Base-by-base conservation (phyloP, 83 land plant genomes). In the Diphasiastrum complanatum region DNA sequence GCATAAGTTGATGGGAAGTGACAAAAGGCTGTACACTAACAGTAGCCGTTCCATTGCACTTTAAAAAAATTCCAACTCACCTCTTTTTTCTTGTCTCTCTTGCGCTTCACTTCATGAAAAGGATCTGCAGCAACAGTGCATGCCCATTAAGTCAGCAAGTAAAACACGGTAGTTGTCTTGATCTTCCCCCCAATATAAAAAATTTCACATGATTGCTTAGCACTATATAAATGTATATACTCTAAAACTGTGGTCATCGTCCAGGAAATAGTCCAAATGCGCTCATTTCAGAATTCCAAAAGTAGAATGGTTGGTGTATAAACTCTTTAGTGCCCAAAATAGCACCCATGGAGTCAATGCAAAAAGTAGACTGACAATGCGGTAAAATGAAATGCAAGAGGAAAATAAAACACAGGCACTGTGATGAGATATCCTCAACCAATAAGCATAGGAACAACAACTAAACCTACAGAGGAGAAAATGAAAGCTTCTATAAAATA, bases 61-160 rank as follows among this genome's bases (percentile, higher is more conserved):
- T n/a, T n/a, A n/a, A n/a, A n/a, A n/a, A n/a, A 40, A 2, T 3
- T 22, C 8, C 11, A 4, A 68, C 67, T 68, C 33, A 63, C 73
- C 73, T 74, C 77, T 55, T 67, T 67, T 46, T 68, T 74, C 61
- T 61, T 74, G 50, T 74, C 74, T 5, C 67, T 40, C 67, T 46
- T 68, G 34, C 77, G 58, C 54, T 74, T 74, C 22, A 74, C 77
- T 56, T 74, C 77, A 61, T 74, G 77, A 20, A 74, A 74, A 22
- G 73, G 51, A 45, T 68, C 77, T 74, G 73, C 63, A 61, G n/a
- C 58, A 70, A 1, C 66, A 63, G 30, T 20, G 12, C 22, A 41
- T 45, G 36, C n/a, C 4, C 57, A n/a, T 23, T 6, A 55, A n/a
- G 12, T 55, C 29, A 23, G 36, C 10, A 36, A 23, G 35, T 27